Conservation (phyloP, 305 asterid species). For the Fraxinus dipetala region DNA sequence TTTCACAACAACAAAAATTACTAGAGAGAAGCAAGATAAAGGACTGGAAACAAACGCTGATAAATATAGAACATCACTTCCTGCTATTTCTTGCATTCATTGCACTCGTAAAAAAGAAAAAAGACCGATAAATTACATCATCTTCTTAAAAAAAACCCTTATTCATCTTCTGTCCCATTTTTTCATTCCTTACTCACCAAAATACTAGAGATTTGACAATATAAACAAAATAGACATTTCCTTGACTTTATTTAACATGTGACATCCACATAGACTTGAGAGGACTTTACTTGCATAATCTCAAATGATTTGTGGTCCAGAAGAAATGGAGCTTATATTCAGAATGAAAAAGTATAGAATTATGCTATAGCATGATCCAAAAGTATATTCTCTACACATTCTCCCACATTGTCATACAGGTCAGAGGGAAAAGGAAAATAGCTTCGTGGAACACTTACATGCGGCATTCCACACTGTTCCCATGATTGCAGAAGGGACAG, state of each 20-base stretch:
- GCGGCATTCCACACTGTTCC: constrained; percentile 84
- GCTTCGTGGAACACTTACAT: constrained; percentile 44
- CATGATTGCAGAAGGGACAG: constrained; percentile 96
- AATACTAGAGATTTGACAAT: background rate
- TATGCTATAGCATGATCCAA: too few species aligned
- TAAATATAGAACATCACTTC: background rate
- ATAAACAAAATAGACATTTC: background rate
- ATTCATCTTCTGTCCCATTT: background rate
- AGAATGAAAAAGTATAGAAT: background rate
- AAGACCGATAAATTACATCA: background rate
- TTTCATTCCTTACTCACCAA: background rate
- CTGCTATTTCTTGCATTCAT: background rate
- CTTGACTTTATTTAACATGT: background rate
- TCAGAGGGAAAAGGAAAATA: background rate
- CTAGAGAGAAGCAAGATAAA: background rate
- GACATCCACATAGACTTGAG: background rate
- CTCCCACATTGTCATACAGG: background rate
- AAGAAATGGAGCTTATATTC: background rate
- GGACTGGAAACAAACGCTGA: background rate
- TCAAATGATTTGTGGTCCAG: background rate
- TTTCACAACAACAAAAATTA: background rate
- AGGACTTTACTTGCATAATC: background rate
- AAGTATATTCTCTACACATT: background rate
- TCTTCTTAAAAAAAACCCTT: background rate
- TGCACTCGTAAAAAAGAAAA: background rate